Percentiles rank a stretch among this genome's conserved stretches.
Conservation (phyloP, 768 basidiomycete genomes). For the Rhizopogon vulgaris region DNA sequence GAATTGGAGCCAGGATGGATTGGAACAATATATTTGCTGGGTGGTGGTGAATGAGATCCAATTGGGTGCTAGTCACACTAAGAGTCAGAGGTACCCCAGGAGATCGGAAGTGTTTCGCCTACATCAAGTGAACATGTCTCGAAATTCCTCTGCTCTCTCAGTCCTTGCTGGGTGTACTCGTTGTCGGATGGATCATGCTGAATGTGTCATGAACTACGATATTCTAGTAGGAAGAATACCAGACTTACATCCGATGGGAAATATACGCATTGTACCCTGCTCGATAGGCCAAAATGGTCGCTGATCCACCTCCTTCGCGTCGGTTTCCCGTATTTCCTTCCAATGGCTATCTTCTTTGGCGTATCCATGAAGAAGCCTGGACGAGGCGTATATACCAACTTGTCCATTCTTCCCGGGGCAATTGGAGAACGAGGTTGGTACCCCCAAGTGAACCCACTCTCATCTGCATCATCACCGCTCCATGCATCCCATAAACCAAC, state of each 20-base stretch:
- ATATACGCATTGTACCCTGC: conserved; percentile 18
- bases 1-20: neutral
- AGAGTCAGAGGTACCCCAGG: neutral
- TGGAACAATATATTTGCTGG: neutral
- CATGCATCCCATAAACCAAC: conserved; percentile 52
- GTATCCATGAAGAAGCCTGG: conserved; percentile 40
- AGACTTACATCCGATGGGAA: neutral
- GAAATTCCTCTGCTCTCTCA: neutral
- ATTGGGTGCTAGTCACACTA: neutral
- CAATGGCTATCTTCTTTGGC: conserved; percentile 46
- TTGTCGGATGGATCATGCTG: neutral
- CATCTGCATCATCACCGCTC: conserved; percentile 32
- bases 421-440: conserved; percentile 39
- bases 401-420: conserved; percentile 51
- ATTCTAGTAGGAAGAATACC: neutral
- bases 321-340: conserved; percentile 32
- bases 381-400: conserved; percentile 45
- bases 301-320: conserved; percentile 37
- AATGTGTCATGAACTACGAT: neutral
- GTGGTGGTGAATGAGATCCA: neutral
- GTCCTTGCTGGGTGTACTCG: neutral
- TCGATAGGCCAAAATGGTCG: conserved; percentile 53
- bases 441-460: conserved; percentile 54
- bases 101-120: neutral
- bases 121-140: neutral